Evolutionary conservation across 441 rosid species (phyloP), one percentile per base, ranked within the genome.

Genomic region (Erysimum cheiri): DNA sequence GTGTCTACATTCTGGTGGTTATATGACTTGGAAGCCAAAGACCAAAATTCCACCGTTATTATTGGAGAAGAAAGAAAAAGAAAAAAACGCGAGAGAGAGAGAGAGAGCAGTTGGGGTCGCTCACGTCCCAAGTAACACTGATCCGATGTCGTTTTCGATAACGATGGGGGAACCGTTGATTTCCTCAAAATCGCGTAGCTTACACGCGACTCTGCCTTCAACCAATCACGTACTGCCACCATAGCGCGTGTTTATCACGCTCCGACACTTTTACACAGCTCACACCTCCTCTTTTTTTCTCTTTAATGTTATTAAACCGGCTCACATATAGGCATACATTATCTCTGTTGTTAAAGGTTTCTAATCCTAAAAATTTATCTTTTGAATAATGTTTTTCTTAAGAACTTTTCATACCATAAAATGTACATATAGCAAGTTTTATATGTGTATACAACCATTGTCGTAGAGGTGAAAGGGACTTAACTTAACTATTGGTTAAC

Each of bases 81-180:
- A 6, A 24, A 24, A 24, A 3, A 2, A 24, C 1, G 26, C 2
- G 2, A 29, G n/a, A 7, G 28, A 57, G 8, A 33, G 8, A 50
- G 29, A 46, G 14, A n/a, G 3, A 33, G 35, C 28, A 22, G 39
- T 40, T 64, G 22, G 62, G 66, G 68, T 50, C 19, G 35, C 63
- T 66, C 72, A 60, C 41, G 22, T 15, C 76, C 69, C 32, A 75
- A 78, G 78, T 60, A 67, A 61, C 17, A 72, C 69, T 32, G 49
- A 26, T 37, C 24, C 67, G 72, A 44, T 78, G 24, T 50, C 73
- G 56, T n/a, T 52, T 6, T 60, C 35, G 73, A 67, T 60, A 26
- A 53, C 37, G 77, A 73, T 60, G 12, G 63, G 13, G 28, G 35
- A 59, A 59, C 72, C 2, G 10, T 14, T 33, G 71, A n/a, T 73